phyloP scores from a whole-genome alignment of 169 alveolate species.

The Plasmodium reichenowi region DNA sequence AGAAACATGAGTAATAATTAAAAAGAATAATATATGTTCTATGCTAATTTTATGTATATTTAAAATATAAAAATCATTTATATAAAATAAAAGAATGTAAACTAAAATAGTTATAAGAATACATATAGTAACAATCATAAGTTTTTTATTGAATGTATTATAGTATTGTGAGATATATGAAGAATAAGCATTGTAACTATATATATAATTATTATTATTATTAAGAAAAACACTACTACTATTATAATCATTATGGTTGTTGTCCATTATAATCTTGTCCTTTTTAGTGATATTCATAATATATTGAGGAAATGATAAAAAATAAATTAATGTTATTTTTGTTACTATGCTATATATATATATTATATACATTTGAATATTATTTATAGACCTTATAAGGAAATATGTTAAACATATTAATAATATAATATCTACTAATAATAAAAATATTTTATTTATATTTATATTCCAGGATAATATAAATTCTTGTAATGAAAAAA shows the following conservation, averaged over 20 bases:
- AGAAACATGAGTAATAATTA: conserved; percentile 50
- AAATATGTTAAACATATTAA: conserved; percentile 8
- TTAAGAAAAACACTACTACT: too few relatives aligned
- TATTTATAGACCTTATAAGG: conserved; percentile 33
- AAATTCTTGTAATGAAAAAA: conserved; percentile 15
- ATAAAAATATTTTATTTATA: background rate
- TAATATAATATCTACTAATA: conserved; percentile 6
- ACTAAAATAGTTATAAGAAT: conserved; percentile 33
- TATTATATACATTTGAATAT: conserved; percentile 47
- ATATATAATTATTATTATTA: too few relatives aligned
- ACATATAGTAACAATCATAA: conserved; percentile 9
- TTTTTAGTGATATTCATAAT: background rate
- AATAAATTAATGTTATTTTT: conserved; percentile 35
- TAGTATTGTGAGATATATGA: background rate
- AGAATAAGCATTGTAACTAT: background rate
- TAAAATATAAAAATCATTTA: conserved; percentile 13
- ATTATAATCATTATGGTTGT: too few relatives aligned
- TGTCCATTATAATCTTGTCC: background rate
- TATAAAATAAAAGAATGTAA: conserved; percentile 25
- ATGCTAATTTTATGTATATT: conserved; percentile 27
- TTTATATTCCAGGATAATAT: conserved; percentile 13
- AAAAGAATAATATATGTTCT: conserved; percentile 21
- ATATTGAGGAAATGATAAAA: conserved; percentile 38
- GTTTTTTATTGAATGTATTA: conserved; percentile 7
- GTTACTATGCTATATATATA: conserved; percentile 63